Evolutionary conservation across 768 basidiomycete species (phyloP).

Genomic region (Rhizopogon vinicolor): DNA sequence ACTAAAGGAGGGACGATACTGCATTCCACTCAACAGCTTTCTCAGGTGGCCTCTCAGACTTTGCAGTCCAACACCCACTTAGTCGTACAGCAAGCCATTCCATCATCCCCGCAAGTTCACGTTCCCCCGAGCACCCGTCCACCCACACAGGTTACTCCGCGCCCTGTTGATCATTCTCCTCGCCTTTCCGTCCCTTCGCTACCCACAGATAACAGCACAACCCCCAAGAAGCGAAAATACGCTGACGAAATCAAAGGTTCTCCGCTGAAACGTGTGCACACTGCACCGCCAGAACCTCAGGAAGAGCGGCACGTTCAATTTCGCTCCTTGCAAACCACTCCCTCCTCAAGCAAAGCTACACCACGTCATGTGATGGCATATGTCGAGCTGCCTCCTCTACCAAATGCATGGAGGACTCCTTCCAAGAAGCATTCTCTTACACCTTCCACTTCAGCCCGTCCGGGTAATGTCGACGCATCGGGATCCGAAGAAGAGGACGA

Average conservation of each 20-base stretch:
- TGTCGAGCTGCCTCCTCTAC: constrained; percentile 27
- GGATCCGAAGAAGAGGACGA: constrained; percentile 40
- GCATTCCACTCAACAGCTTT: constrained; percentile 14
- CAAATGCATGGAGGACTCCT: constrained; percentile 23
- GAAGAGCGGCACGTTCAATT: background rate
- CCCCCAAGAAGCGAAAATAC: constrained; percentile 71
- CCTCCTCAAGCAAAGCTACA: constrained; percentile 20
- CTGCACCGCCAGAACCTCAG: background rate
- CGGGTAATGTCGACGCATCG: constrained; percentile 31
- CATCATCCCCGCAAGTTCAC: background rate
- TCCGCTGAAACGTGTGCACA: constrained; percentile 52
- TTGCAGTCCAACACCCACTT: constrained; percentile 1
- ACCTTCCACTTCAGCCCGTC: constrained; percentile 44
- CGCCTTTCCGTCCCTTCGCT: constrained; percentile 50
- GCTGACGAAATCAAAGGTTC: constrained; percentile 58
- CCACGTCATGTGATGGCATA: constrained; percentile 29
- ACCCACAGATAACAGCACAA: constrained; percentile 27
- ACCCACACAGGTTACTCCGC: constrained; percentile 21
- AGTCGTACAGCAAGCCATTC: background rate
- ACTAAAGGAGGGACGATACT: constrained; percentile 13
- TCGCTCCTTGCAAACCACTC: background rate
- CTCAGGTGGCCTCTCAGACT: constrained; percentile 8
- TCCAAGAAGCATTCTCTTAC: constrained; percentile 14
- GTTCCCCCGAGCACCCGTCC: background rate
- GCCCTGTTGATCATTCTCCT: constrained; percentile 30